Conservation (phyloP, 345 rosid species). For the Citrus unshiu region DNA sequence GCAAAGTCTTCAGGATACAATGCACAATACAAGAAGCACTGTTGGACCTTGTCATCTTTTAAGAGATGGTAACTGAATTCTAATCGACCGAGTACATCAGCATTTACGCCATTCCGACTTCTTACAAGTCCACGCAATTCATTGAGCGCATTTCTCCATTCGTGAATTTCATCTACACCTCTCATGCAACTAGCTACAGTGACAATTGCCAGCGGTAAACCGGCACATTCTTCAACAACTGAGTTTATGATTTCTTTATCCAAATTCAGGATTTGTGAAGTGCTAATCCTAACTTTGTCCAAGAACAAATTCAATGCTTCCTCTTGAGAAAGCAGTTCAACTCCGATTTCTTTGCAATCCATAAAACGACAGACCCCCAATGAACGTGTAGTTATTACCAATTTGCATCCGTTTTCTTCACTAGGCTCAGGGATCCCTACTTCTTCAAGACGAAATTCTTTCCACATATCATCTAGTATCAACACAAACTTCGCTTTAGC, state of each 20-base stretch:
- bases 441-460: neutral
- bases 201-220: conserved; percentile 14
- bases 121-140: neutral
- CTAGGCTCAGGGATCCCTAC: conserved; percentile 6
- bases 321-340: neutral
- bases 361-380: neutral
- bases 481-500: neutral
- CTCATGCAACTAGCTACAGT: conserved; percentile 8
- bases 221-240: neutral
- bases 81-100: neutral
- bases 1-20: too few species aligned
- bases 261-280: neutral
- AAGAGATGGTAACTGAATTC: too few species aligned
- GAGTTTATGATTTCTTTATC: neutral
- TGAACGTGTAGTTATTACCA: neutral
- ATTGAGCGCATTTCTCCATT: conserved; percentile 11
- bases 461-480: neutral
- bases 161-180: neutral
- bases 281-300: neutral
- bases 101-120: rapidly evolving
- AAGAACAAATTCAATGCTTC: too few species aligned
- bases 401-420: conserved; percentile 9
- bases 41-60: too few species aligned
- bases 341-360: neutral
- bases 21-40: too few species aligned